Conservation (phyloP, 495 filamentous ascomycete species). For the Endocarpon pusillum region DNA sequence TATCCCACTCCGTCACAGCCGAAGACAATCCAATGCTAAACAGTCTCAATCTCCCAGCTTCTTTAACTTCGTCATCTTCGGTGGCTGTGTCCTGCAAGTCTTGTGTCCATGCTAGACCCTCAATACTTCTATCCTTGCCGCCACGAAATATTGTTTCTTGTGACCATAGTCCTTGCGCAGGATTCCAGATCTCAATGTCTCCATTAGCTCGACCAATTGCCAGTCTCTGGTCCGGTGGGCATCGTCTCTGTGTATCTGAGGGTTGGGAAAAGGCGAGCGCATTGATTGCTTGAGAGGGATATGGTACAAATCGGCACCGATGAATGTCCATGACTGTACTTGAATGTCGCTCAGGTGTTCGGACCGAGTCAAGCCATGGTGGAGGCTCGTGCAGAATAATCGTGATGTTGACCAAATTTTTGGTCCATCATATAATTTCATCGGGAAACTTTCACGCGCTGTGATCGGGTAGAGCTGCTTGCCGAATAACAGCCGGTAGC, state of each 20-base stretch:
- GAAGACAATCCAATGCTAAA: conserved; percentile 95
- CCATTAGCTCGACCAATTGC: conserved; percentile 89
- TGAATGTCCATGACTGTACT: conserved; percentile 90
- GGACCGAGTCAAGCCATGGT: too few species aligned
- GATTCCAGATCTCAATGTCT: conserved; percentile 98
- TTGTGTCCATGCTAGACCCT: conserved; percentile 83
- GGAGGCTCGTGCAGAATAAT: too few species aligned
- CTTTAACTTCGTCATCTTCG: conserved; percentile 38
- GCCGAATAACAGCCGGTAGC: too few species aligned
- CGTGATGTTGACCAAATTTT: too few species aligned
- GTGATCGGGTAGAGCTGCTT: too few species aligned
- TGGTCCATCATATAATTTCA: too few species aligned
- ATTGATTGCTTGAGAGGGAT: conserved; percentile 83
- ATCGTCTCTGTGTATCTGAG: conserved; percentile 35
- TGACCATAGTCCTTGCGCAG: conserved; percentile 65
- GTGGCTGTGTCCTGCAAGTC: conserved; percentile 54
- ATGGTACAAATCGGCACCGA: conserved; percentile 92
- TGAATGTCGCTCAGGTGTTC: too few species aligned
- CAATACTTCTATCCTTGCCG: conserved; percentile 72
- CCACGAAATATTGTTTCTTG: conserved; percentile 77
- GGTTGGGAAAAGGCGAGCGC: conserved; percentile 84
- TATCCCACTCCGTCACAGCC: conserved; percentile 85
- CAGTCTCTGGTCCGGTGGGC: conserved; percentile 47
- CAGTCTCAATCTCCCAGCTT: conserved; percentile 61
- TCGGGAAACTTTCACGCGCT: too few species aligned